Conservation (phyloP, 2,329 filamentous ascomycete genomes). For the Bimuria novae-zelandiae region DNA sequence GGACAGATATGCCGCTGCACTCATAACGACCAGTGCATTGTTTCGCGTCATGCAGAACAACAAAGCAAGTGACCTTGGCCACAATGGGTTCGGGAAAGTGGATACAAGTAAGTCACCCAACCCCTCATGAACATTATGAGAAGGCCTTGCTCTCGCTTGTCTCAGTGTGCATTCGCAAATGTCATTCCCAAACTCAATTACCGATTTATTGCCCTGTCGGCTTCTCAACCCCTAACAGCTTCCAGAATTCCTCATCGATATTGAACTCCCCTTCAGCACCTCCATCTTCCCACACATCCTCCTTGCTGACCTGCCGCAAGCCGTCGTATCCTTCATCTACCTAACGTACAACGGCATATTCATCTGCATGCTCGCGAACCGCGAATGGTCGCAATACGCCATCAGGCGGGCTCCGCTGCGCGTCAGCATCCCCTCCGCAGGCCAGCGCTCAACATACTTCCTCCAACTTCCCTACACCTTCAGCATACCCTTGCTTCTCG, state of each 20-base stretch:
- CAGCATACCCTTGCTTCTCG: conserved; percentile 5
- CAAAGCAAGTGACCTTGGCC: background rate
- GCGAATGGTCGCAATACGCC: conserved; percentile 52
- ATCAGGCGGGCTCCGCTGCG: conserved; percentile 6
- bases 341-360: conserved; percentile 52
- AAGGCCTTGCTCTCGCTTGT: background rate
- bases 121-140: background rate
- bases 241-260: conserved; percentile 9
- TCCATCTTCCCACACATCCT: conserved; percentile 30
- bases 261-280: background rate
- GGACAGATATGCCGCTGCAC: conserved; percentile 5
- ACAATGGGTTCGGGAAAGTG: conserved; percentile 13
- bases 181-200: no score
- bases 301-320: conserved; percentile 54
- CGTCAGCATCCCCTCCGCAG: background rate
- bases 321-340: conserved; percentile 53
- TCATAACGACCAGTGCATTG: conserved; percentile 1
- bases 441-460: conserved; percentile 11
- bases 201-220: no score
- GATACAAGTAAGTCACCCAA: conserved; percentile 1
- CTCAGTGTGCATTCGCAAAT: background rate
- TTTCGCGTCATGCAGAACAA: background rate
- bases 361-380: conserved; percentile 52
- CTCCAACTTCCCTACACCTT: conserved; percentile 6
- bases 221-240: no score